Base-by-base conservation (phyloP, 1,284 basidiomycete species). In the Ceratobasidium theobromae region DNA sequence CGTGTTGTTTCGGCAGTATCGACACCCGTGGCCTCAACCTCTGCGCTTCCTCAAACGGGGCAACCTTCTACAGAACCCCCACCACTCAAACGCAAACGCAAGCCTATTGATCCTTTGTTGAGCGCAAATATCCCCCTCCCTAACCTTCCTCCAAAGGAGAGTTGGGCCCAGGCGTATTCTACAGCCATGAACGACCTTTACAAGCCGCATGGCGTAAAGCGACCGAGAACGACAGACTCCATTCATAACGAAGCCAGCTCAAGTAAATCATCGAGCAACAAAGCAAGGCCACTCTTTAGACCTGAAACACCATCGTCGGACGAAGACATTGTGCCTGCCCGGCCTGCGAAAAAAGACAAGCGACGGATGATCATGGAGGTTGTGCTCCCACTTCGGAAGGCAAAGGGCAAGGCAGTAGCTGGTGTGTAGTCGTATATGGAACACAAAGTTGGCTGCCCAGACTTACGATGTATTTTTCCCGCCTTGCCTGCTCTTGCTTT, bases 361-460 rank as follows among this genome's bases (percentile, higher is more conserved):
- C 57, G 21, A 30, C 45, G 46, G 46, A 49, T 62, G 57, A 62
- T 62, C 16, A 62, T 62, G 57, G 57, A 62, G 33, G 57, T 62
- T 2, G 57, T 62, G 16, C 30, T 62, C 21, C 57, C 57, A 27
- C 18, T 62, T 9, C 57, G 46, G n/a, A 60, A 60, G 33, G 30
- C 21, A 1, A 49, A 62, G 33, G 18, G 45, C 28, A 48, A 62
- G 46, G 57, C 35, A 55, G 45, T 25, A 48, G 53, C 53, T 55
- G 53, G 57, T 62, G 57, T 62, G 57, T 62, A 49, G 46, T 62
- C 21, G 33, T 30, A 35, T 49, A 32, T 25, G 25, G 27, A 52
- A 6, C 38, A 55, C 9, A 32, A 45, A 27, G 27, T 43, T 33
- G 27, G 28, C 33, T 23, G 45, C 5, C 11, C 5, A 14, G 21